Evolutionary conservation across 495 filamentous ascomycete species (phyloP), one percentile per base, ranked within the genome.

Genomic region (Hypoxylon intermedium): DNA sequence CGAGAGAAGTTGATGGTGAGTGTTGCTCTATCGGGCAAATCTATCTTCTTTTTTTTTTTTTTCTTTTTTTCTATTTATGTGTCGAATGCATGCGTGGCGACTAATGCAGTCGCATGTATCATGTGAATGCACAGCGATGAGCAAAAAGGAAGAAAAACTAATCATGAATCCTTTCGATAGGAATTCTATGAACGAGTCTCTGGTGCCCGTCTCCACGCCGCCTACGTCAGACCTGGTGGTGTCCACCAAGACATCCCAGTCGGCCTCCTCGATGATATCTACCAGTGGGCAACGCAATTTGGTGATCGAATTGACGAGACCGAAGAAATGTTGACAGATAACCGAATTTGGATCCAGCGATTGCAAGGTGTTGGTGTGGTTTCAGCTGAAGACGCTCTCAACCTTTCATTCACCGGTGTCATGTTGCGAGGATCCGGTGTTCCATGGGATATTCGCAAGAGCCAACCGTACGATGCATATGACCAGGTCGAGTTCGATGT

Each of bases 131-230:
- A 45, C 1, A 20, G 52, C 34, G 42, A 59, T 33, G 24, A 43
- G 12, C 3, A 7, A 18, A 0, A 43, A 52, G 31, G 16, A 31
- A 44, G 50, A 44, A 45, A 74, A 77, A 28, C n/a, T 31, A 30
- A 33, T 37, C 12, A 23, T n/a, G 23, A 16, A 45, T 48, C 16
- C 6, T 7, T 31, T 59, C 33, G 40, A 36, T 60, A 97, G 93
- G 94, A 99, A 87, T 99, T 99, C 81, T 99, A 99, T 73, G 95
- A 99, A 75, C 92, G 95, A 75, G 95, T 98, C 28, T 98, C 94
- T 34, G 95, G 95, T 63, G 95, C 95, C 62, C 93, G 95, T 80
- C 87, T 99, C 58, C 95, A 99, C 75, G 92, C 95, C 41, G 95
- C 95, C 67, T 99, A 99, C 71, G 93, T 99, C 67, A 90, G 95